Percentiles rank a stretch among this genome's conserved stretches.
phyloP scores from a whole-genome alignment of 2,329 filamentous ascomycete genomes.

The Fusarium tanahbumbuense region DNA sequence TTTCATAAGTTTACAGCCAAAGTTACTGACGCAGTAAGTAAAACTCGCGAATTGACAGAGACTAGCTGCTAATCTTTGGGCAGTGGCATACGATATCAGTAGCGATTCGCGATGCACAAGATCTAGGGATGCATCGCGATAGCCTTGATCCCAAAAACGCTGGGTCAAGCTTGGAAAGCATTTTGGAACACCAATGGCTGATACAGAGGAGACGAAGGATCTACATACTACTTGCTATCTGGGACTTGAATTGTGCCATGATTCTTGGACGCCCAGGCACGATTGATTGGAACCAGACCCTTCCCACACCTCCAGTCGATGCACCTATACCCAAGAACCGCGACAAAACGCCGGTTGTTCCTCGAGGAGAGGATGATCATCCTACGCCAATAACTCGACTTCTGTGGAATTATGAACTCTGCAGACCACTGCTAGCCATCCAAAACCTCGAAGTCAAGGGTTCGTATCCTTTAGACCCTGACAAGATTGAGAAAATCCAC shows the following conservation, averaged over 20 bases:
- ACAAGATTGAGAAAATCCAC: slow-evolving; percentile 66
- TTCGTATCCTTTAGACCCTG: slow-evolving; percentile 64
- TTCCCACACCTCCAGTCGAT: slow-evolving; percentile 65
- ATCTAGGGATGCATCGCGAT: slow-evolving; percentile 69
- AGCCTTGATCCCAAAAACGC: slow-evolving; percentile 62
- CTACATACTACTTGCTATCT: slow-evolving; percentile 65
- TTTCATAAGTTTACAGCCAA: slow-evolving; percentile 70
- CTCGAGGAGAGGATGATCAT: slow-evolving; percentile 62
- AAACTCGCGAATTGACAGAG: too few relatives aligned
- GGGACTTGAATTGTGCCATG: slow-evolving; percentile 65
- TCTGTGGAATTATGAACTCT: slow-evolving; percentile 63
- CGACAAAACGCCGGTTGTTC: slow-evolving; percentile 60
- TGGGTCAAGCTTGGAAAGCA: slow-evolving; percentile 59
- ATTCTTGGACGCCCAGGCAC: slow-evolving; percentile 68
- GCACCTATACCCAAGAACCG: slow-evolving; percentile 60
- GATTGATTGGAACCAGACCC: slow-evolving; percentile 61
- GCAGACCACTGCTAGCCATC: slow-evolving; percentile 63
- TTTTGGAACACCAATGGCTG: slow-evolving; percentile 68
- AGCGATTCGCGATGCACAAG: slow-evolving; percentile 71
- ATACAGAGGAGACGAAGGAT: slow-evolving; percentile 66
- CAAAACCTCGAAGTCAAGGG: slow-evolving; percentile 67
- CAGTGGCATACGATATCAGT: slow-evolving; percentile 68
- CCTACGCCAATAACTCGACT: slow-evolving; percentile 67
- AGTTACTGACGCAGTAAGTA: slow-evolving; percentile 65
- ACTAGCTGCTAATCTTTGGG: too few relatives aligned